Evolutionary conservation across 1,139 yeast genomes (phyloP).

Genomic region (Scheffersomyces segobiensis): DNA sequence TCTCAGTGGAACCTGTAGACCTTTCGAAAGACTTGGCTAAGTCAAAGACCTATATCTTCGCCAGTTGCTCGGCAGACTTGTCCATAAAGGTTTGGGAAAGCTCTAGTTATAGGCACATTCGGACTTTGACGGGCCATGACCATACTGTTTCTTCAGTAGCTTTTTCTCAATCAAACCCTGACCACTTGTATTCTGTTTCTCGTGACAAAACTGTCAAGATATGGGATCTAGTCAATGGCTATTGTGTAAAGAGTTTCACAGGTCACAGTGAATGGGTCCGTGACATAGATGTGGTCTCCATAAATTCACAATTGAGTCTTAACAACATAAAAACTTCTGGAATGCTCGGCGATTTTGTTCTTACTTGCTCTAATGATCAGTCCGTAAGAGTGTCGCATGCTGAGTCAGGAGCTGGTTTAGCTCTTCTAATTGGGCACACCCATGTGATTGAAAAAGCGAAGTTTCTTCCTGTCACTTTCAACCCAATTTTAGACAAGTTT

Average conservation of each 20-base stretch:
- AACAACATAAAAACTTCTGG: conserved; percentile 9
- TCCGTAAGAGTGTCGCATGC: conserved; percentile 65
- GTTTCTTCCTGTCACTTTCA: conserved; percentile 60
- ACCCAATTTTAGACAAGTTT: conserved; percentile 51
- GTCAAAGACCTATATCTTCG: conserved; percentile 28
- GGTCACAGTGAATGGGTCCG: conserved; percentile 94
- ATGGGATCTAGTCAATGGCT: conserved; percentile 78
- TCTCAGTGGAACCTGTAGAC: conserved; percentile 43
- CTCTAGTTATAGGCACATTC: conserved; percentile 51
- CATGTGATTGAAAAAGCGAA: conserved; percentile 80
- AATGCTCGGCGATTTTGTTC: conserved; percentile 52
- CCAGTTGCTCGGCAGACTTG: conserved; percentile 76
- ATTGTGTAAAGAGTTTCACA: conserved; percentile 61
- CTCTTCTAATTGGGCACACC: conserved; percentile 71
- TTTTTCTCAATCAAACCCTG: conserved; percentile 45
- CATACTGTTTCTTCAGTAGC: conserved; percentile 74
- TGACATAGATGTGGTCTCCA: conserved; percentile 46
- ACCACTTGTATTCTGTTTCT: conserved; percentile 64
- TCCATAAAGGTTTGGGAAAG: conserved; percentile 73
- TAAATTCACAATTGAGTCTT: conserved; percentile 15
- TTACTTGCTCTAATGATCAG: conserved; percentile 84
- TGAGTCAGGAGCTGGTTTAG: conserved; percentile 66
- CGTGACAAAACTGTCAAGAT: conserved; percentile 71
- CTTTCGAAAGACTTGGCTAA: conserved; percentile 12
- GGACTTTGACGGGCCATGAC: conserved; percentile 85